Evolutionary conservation across 2,329 filamentous ascomycete species (phyloP).

Genomic region (Fusarium anguioides): DNA sequence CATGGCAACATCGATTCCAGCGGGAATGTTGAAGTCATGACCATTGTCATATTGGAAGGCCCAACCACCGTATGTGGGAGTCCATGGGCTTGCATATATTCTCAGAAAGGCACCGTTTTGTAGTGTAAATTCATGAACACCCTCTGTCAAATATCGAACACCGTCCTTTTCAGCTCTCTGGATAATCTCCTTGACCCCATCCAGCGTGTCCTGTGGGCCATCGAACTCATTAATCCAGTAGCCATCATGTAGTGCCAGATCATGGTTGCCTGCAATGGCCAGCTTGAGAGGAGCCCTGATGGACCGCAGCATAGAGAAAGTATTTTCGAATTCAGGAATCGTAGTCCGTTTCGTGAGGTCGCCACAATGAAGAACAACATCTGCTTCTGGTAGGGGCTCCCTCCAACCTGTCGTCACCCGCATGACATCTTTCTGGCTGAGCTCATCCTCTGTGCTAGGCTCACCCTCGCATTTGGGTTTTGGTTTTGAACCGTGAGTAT

Average conservation of each 20-base stretch:
- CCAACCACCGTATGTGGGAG: constrained; percentile 58
- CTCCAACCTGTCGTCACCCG: constrained; percentile 46
- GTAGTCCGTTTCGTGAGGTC: constrained; percentile 60
- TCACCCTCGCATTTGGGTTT: constrained; percentile 21
- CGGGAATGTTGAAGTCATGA: constrained; percentile 54
- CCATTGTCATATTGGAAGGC: constrained; percentile 61
- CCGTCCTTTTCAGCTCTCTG: constrained; percentile 50
- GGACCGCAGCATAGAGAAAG: constrained; percentile 55
- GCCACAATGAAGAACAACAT: constrained; percentile 65
- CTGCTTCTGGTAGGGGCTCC: constrained; percentile 50
- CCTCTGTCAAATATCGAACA: constrained; percentile 61
- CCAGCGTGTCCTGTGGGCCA: constrained; percentile 41
- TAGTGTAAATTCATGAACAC: constrained; percentile 59
- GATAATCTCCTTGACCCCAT: constrained; percentile 54
- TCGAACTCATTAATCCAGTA: constrained; percentile 26
- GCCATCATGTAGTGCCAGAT: constrained; percentile 55
- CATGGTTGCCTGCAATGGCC: constrained; percentile 67
- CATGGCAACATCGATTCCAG: constrained; percentile 59
- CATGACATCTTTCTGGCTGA: constrained; percentile 26
- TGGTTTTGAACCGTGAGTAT: constrained; percentile 49
- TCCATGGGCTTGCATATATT: constrained; percentile 66
- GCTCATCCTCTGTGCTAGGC: constrained; percentile 42
- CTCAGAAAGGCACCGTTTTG: constrained; percentile 60
- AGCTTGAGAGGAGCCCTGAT: constrained; percentile 64
- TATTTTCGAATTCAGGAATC: constrained; percentile 53